Percentiles rank a stretch among this genome's conserved stretches.
Conservation (phyloP, 106 monocot species). For the Alisma plantagoaquatica region DNA sequence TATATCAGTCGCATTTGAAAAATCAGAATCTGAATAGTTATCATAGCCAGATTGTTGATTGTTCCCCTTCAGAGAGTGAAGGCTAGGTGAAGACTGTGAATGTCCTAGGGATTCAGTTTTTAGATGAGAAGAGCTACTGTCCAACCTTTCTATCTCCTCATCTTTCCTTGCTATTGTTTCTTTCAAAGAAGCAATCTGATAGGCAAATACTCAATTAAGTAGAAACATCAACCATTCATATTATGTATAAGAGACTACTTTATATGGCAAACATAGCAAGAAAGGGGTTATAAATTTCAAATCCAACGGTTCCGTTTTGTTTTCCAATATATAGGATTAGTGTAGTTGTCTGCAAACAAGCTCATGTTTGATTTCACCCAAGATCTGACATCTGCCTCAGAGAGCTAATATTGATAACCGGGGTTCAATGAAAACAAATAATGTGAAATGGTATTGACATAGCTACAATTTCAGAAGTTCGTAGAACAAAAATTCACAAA, state of each 20-base stretch:
- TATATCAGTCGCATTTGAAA: too few relatives aligned
- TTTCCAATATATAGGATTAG: background rate
- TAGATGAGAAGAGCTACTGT: slow-evolving; percentile 9
- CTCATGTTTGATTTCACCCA: too few relatives aligned
- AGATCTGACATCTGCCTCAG: background rate
- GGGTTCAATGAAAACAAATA: background rate
- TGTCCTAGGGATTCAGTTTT: slow-evolving; percentile 16
- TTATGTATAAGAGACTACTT: too few relatives aligned
- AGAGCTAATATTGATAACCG: background rate
- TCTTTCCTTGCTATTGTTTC: slow-evolving; percentile 52
- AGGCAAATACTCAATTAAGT: too few relatives aligned
- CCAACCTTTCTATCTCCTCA: slow-evolving; percentile 39
- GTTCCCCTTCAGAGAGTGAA: slow-evolving; percentile 10
- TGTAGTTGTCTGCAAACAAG: too few relatives aligned
- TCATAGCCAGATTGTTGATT: too few relatives aligned
- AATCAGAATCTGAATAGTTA: too few relatives aligned
- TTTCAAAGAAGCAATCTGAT: slow-evolving; percentile 43
- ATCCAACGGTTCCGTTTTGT: too few relatives aligned
- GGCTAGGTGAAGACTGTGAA: slow-evolving; percentile 28
- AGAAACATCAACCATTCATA: too few relatives aligned
- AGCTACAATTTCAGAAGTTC: background rate
- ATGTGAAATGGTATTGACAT: background rate
- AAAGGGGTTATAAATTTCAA: background rate
- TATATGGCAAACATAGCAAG: background rate
- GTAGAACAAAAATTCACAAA: background rate